phyloP scores from a whole-genome alignment of 2,329 filamentous ascomycete species.

The Colletotrichum euphorbiae region DNA sequence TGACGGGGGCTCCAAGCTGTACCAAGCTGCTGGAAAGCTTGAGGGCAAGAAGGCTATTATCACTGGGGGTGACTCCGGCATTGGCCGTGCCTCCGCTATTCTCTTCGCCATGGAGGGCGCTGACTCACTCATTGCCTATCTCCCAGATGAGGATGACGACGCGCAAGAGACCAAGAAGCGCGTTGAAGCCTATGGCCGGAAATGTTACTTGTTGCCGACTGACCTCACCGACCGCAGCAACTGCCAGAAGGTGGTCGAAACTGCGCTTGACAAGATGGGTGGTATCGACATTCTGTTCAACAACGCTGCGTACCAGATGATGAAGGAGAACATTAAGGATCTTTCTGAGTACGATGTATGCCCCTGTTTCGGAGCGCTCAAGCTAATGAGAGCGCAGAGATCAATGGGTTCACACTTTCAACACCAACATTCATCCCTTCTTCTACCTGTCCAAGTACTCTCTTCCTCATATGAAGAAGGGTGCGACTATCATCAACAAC shows the following conservation, averaged over 20 bases:
- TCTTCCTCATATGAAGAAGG: slow-evolving; percentile 79
- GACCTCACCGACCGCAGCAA: slow-evolving; percentile 75
- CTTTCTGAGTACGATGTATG: slow-evolving; percentile 69
- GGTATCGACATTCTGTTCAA: slow-evolving; percentile 80
- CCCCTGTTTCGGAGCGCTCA: background rate
- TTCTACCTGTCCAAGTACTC: slow-evolving; percentile 85
- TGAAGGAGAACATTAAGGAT: slow-evolving; percentile 77
- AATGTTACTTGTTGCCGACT: slow-evolving; percentile 72
- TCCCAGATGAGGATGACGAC: slow-evolving; percentile 80
- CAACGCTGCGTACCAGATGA: slow-evolving; percentile 77
- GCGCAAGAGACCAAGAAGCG: slow-evolving; percentile 78
- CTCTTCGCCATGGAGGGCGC: slow-evolving; percentile 86
- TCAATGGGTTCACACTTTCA: slow-evolving; percentile 83
- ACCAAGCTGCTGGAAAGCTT: slow-evolving; percentile 82
- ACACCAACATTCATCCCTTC: slow-evolving; percentile 85
- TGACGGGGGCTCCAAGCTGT: slow-evolving; percentile 75
- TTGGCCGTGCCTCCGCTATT: slow-evolving; percentile 80
- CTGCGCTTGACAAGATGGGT: slow-evolving; percentile 73
- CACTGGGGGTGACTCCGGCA: slow-evolving; percentile 84
- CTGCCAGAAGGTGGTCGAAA: slow-evolving; percentile 76
- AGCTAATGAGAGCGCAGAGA: slow-evolving; percentile 52
- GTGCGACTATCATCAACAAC: slow-evolving; percentile 86
- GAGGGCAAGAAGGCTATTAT: slow-evolving; percentile 81
- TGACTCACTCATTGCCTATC: slow-evolving; percentile 77
- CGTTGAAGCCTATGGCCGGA: slow-evolving; percentile 74